Conservation (phyloP, 2,329 filamentous ascomycete species). For the Fusarium piperis region DNA sequence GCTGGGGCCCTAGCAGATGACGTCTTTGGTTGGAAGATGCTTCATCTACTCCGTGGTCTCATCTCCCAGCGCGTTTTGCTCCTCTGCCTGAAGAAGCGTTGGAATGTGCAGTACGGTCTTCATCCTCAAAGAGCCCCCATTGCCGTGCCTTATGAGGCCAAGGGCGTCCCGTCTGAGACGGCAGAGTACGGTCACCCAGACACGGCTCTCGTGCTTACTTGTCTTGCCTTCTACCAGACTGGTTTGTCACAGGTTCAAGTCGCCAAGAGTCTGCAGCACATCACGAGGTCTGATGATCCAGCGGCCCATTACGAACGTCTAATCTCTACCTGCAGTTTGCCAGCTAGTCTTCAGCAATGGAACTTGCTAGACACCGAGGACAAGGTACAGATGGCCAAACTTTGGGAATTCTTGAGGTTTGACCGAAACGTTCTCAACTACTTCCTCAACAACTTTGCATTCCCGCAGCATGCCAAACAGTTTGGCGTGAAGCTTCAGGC, state of each 20-base stretch:
- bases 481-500: slow-evolving; percentile 71
- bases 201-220: slow-evolving; percentile 71
- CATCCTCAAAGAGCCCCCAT: slow-evolving; percentile 65
- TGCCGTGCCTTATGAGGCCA: slow-evolving; percentile 74
- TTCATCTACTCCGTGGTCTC: slow-evolving; percentile 70
- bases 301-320: slow-evolving; percentile 64
- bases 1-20: slow-evolving; percentile 45
- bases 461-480: slow-evolving; percentile 71
- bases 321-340: slow-evolving; percentile 54
- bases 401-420: slow-evolving; percentile 62
- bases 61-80: slow-evolving; percentile 67
- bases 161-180: slow-evolving; percentile 69
- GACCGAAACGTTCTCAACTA: slow-evolving; percentile 62
- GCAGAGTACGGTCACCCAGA: slow-evolving; percentile 76
- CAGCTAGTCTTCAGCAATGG: slow-evolving; percentile 59
- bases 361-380: slow-evolving; percentile 70
- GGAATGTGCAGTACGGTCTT: slow-evolving; percentile 72
- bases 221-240: slow-evolving; percentile 72
- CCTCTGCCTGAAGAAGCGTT: slow-evolving; percentile 68
- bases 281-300: slow-evolving; percentile 67
- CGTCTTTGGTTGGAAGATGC: slow-evolving; percentile 40
- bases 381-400: slow-evolving; percentile 55
- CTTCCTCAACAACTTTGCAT: slow-evolving; percentile 71
- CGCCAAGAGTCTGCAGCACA: slow-evolving; percentile 56
- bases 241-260: slow-evolving; percentile 63